These are phyloP conservation scores for Lanmaoa pseudosensibilis DNA, from an alignment of 768 basidiomycete genomes.

Conservation along the genomic window DNA sequence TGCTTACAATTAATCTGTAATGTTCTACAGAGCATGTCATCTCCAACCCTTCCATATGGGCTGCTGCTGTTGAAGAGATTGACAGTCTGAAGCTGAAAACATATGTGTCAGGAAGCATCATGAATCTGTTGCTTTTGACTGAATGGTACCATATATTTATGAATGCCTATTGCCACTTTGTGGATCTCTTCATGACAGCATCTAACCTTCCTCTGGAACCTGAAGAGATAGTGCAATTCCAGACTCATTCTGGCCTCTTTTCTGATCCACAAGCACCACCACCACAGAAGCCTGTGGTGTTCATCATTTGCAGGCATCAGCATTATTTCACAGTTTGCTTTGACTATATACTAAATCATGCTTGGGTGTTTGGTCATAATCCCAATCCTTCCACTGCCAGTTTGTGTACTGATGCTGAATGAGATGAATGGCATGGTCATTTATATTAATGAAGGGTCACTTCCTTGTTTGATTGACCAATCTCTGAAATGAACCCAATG, in stretches of 20 bases:
- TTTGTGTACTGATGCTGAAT: not conserved
- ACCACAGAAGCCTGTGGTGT: not conserved
- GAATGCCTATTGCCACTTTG: not conserved
- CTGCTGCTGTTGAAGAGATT: not conserved
- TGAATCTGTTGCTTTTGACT: constrained; percentile 4
- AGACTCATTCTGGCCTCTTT: not conserved
- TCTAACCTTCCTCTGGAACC: not conserved
- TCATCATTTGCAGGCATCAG: not conserved
- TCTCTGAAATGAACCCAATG: not conserved
- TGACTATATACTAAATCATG: constrained; percentile 3
- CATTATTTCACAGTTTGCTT: constrained; percentile 11
- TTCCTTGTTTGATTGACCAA: not conserved
- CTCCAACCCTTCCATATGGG: constrained; percentile 9
- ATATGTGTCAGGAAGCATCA: constrained; percentile 3
- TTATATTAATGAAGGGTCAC: constrained; percentile 1
- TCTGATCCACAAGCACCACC: not conserved
- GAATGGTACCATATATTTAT: not conserved
- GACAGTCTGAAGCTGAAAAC: constrained; percentile 1
- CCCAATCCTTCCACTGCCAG: not conserved
- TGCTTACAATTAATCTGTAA: no score
- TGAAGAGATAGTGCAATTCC: not conserved
- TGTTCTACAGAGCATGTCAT: not conserved
- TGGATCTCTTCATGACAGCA: constrained; percentile 2
- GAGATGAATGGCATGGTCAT: not conserved
- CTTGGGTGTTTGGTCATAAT: not conserved